Conservation (phyloP, 371 early-diverging fungal genomes). For the Mucor plumbeus region DNA sequence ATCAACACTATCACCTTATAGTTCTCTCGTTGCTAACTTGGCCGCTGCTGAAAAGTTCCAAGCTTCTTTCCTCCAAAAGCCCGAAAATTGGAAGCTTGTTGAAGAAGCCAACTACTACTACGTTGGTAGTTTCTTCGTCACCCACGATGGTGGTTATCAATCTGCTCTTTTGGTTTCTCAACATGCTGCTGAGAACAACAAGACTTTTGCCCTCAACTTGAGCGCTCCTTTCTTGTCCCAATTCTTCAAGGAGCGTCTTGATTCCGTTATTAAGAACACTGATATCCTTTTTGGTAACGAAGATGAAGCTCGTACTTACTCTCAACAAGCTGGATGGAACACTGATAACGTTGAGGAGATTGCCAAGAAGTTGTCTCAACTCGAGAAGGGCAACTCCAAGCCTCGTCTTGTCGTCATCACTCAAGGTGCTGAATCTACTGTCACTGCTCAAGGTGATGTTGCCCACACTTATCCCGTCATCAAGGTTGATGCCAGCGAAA, state of each 20-base stretch:
- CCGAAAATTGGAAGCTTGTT: conserved; percentile 86
- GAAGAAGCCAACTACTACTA: conserved; percentile 90
- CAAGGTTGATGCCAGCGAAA: conserved; percentile 68
- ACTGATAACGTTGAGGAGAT: conserved; percentile 78
- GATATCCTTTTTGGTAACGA: conserved; percentile 96
- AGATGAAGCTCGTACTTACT: conserved; percentile 89
- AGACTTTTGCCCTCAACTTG: conserved; percentile 88
- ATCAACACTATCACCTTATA: conserved; percentile 13
- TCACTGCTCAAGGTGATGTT: conserved; percentile 71
- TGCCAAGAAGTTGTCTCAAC: conserved; percentile 79
- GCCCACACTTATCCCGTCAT: conserved; percentile 74
- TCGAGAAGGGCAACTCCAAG: conserved; percentile 81
- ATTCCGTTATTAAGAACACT: conserved; percentile 80
- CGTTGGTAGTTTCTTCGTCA: conserved; percentile 92
- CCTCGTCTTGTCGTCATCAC: conserved; percentile 93
- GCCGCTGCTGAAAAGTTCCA: conserved; percentile 92
- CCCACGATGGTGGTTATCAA: conserved; percentile 71
- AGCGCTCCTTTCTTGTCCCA: conserved; percentile 95
- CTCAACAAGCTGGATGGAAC: conserved; percentile 69
- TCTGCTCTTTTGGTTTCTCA: conserved; percentile 84
- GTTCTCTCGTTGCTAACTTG: conserved; percentile 90
- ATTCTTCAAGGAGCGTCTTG: conserved; percentile 88
- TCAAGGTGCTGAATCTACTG: conserved; percentile 82
- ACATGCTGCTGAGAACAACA: conserved; percentile 79
- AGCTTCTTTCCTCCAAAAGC: conserved; percentile 70